Evolutionary conservation across 345 rosid genomes (phyloP), one percentile per base, ranked within the genome.

Genomic region (Clausena lansium): DNA sequence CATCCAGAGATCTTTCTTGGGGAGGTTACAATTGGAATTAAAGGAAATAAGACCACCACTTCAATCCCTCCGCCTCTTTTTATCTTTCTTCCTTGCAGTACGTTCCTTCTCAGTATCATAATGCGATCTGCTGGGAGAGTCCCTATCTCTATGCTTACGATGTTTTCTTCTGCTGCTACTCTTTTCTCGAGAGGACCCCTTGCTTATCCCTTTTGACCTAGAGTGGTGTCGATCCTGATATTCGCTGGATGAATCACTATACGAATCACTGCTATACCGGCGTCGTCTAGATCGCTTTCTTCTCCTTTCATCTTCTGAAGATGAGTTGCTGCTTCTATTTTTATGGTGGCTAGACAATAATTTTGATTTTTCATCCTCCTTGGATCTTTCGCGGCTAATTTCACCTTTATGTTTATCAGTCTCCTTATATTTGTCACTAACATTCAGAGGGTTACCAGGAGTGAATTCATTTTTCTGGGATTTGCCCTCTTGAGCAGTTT

Each of bases 261-360:
- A 84, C 4, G 92, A 88, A 69, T 86, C 91, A 61, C 87, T 82
- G 83, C 88, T 87, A 73, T 86, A 76, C 30, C 67, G 79, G 74
- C 77, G 85, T 36, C 81, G 83, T 75, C 85, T 86, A 5, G 85
- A 82, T 15, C 64, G 86, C 67, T 85, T 86, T 77, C 87, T 86
- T 79, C 86, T 85, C 78, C 86, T 85, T 73, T 89, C 94, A 64
- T 88, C 92, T 76, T 90, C 98, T 22, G 89, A 86, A 7, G 88
- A 86, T 67, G 87, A 85, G 72, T 86, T 80, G 65, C 73, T 77
- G 80, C 83, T 79, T 73, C 11, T 13, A 57, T 77, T 76, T 75
- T 79, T 79, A 24, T 15, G 54, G 64, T 39, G 68, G 27, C 61
- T 67, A 22, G 83, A 64, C 35, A 77, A 74, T 81, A 82, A 76